Evolutionary conservation across 108 stramenopile genomes (phyloP).

Genomic region (Cyclostephanos tholiformis): DNA sequence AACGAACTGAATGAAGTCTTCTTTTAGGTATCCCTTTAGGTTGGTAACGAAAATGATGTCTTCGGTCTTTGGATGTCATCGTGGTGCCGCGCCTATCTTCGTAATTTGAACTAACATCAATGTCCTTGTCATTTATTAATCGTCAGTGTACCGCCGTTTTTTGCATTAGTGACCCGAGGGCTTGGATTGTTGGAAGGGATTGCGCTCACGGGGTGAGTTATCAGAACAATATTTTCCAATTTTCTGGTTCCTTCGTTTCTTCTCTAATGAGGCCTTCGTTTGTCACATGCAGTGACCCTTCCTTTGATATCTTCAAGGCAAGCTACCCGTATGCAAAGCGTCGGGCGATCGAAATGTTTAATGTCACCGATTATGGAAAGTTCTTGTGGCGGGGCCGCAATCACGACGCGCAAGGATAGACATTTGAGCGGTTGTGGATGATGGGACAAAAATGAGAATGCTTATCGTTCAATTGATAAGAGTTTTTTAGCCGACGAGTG

Average conservation of each 20-base stretch:
- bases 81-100: no score
- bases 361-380: slow-evolving; percentile 33
- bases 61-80: neutral
- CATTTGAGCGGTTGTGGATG: no score
- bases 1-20: slow-evolving; percentile 90
- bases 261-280: neutral
- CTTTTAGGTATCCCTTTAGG: slow-evolving; percentile 84
- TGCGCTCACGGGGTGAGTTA: slow-evolving; percentile 68
- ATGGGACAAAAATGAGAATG: no score
- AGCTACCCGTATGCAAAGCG: slow-evolving; percentile 81
- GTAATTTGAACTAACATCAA: neutral
- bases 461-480: no score
- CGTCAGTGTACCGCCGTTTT: slow-evolving; percentile 84
- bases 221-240: neutral
- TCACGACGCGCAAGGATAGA: no score
- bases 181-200: slow-evolving; percentile 91
- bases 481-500: no score
- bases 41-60: neutral
- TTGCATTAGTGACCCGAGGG: slow-evolving; percentile 90
- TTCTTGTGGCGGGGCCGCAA: slow-evolving; percentile 9
- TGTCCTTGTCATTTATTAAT: neutral
- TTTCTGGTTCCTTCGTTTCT: neutral
- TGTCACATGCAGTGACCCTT: slow-evolving; percentile 55
- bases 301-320: slow-evolving; percentile 91
- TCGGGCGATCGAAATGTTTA: slow-evolving; percentile 57